These are phyloP conservation scores for Grigorovia jiainica DNA, from an alignment of 805 yeast species.

Conservation along the genomic window DNA sequence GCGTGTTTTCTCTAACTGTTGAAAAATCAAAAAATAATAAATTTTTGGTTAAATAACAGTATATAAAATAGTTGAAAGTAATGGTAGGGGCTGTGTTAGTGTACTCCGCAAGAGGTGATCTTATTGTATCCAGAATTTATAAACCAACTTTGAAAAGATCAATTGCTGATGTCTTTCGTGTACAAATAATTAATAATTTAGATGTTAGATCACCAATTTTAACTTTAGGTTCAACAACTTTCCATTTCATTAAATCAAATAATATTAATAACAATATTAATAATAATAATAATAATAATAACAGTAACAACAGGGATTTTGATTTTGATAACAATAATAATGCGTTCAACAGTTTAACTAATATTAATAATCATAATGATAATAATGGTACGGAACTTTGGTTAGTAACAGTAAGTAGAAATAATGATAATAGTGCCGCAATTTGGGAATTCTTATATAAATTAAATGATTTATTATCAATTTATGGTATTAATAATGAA, in stretches of 20 bases:
- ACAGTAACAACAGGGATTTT: background rate
- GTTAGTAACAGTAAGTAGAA: constrained; percentile 82
- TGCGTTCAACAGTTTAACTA: no score
- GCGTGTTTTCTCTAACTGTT: no score
- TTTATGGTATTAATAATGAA: constrained; percentile 34
- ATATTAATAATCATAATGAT: background rate
- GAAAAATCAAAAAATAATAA: background rate
- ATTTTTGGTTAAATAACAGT: background rate
- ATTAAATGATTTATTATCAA: constrained; percentile 44
- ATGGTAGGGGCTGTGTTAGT: constrained; percentile 84
- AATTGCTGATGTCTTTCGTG: constrained; percentile 81
- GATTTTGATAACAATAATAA: background rate
- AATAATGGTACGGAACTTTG: constrained; percentile 37
- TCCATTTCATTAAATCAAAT: constrained; percentile 58
- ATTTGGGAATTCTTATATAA: constrained; percentile 71
- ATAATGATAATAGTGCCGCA: constrained; percentile 75
- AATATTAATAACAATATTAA: constrained; percentile 20
- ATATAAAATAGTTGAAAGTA: background rate
- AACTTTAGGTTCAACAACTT: constrained; percentile 88
- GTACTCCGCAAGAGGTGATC: constrained; percentile 73
- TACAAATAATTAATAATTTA: constrained; percentile 68
- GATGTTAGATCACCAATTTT: constrained; percentile 56
- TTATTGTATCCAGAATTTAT: constrained; percentile 63
- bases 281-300: background rate
- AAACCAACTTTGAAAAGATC: constrained; percentile 69